Conservation (phyloP, 2,329 filamentous ascomycete species). For the Colletotrichum musae region DNA sequence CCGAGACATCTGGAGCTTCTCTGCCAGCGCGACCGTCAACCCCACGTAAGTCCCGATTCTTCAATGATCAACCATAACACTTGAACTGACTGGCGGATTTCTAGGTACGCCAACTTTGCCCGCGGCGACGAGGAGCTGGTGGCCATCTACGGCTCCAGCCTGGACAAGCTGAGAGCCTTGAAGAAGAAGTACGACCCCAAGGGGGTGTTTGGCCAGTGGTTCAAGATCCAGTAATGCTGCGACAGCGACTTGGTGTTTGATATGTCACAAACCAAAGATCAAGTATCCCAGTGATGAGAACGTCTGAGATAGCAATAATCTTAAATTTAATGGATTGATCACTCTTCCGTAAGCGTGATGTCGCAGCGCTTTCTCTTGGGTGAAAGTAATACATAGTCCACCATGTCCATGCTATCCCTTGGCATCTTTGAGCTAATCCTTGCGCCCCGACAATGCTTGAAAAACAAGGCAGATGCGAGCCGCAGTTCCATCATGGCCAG, state of each 20-base stretch:
- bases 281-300: too few species aligned
- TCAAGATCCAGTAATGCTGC: conserved; percentile 27
- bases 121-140: conserved; percentile 49
- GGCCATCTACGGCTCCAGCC: conserved; percentile 46
- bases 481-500: conserved; percentile 71
- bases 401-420: conserved; percentile 52
- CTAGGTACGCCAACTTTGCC: conserved; percentile 50
- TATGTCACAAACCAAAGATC: background rate
- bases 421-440: conserved; percentile 50
- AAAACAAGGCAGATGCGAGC: conserved; percentile 65
- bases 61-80: too few species aligned
- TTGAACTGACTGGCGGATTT: background rate
- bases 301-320: too few species aligned
- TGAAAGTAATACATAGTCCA: conserved; percentile 50
- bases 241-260: background rate
- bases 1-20: conserved; percentile 47
- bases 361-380: conserved; percentile 52
- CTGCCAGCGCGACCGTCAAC: conserved; percentile 40
- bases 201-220: conserved; percentile 49
- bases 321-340: too few species aligned
- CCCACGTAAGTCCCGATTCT: conserved; percentile 35
- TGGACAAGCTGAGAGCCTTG: conserved; percentile 45
- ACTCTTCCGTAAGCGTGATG: conserved; percentile 4
- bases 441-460: conserved; percentile 59
- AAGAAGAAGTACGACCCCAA: conserved; percentile 48